Evolutionary conservation across 208 protist species (phyloP).

Genomic region (Crithidia fasciculata): DNA sequence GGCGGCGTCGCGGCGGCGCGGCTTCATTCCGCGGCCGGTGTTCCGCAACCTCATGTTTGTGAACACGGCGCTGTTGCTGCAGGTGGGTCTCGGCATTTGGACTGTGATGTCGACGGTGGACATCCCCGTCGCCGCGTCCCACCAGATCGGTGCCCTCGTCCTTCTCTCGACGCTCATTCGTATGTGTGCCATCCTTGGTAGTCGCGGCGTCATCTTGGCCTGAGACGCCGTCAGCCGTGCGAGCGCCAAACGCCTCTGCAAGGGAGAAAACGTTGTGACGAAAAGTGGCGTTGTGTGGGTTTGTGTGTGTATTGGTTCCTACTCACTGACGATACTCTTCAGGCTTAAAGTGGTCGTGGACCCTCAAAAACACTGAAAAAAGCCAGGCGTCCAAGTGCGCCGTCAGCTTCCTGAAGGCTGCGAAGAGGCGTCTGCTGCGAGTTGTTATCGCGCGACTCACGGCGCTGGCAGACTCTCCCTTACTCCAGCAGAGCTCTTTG

Average conservation of each 20-base stretch:
- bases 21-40: slow-evolving; percentile 48
- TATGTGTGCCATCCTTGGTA: slow-evolving; percentile 74
- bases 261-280: no score
- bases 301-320: not conserved
- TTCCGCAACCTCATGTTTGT: slow-evolving; percentile 59
- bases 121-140: slow-evolving; percentile 84
- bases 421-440: no score
- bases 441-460: no score
- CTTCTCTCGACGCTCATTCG: slow-evolving; percentile 82
- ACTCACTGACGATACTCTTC: no score
- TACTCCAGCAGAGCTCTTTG: no score
- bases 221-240: not conserved
- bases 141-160: slow-evolving; percentile 87
- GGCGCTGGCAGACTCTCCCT: no score
- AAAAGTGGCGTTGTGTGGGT: not conserved
- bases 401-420: no score
- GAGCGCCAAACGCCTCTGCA: no score
- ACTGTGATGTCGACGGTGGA: slow-evolving; percentile 94
- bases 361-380: slow-evolving; percentile 4
- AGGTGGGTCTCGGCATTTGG: slow-evolving; percentile 93
- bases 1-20: slow-evolving; percentile 40
- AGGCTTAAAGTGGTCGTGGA: not conserved
- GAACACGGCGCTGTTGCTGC: slow-evolving; percentile 64
- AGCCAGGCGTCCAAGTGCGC: not conserved
- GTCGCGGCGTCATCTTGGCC: slow-evolving; percentile 55